Base-by-base conservation (phyloP, 2,329 filamentous ascomycete genomes). In the Ceratocystis destructans region DNA sequence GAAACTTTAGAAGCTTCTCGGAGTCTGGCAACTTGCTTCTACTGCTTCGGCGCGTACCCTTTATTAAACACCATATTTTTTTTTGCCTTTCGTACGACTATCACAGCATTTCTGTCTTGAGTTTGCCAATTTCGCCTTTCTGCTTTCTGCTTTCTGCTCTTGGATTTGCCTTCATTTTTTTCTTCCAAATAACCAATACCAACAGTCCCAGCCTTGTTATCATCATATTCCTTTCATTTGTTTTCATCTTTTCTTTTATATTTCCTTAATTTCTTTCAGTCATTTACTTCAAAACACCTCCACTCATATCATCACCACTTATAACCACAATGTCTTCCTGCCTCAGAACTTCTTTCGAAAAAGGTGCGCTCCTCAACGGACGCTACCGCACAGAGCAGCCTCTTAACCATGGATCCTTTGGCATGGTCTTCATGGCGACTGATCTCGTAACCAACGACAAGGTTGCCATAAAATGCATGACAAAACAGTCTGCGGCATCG, bases 401-500 rank as follows among this genome's bases (percentile, higher is more conserved):
- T 67, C 88, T 99, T 79, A 99, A 99, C 75, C 91, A 96, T 82
- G 94, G 94, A 72, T 97, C 94, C 66, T 99, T 97, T 74, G 94
- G 94, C 74, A 95, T 97, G 90, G 94, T 99, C 72, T 96, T 96
- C 77, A 87, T 91, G 78, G 94, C 93, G 68, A 87, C 83, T 75
- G 91, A 99, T 75, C 80, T 86, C 70, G 75, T 81, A 70, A 96
- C 89, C 68, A 84, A 86, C 71, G 81, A 94, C 68, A 83, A 85
- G 68, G 94, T 99, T 71, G 94, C 94, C 69, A 89, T 99, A 82
- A 99, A 99, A 79, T 96, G 93, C 76, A 79, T 97, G 75, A 91
- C 90, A 73, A 99, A 97, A 82, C 83, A 84, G 71, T 80, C 83
- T 8, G 84, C 87, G 61, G 77, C 83, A 59, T 37, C 64, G 17